These are phyloP conservation scores for Phaeosphaeriaceae sp. DNA, from an alignment of 2,329 filamentous ascomycete genomes.

Conservation along the genomic window DNA sequence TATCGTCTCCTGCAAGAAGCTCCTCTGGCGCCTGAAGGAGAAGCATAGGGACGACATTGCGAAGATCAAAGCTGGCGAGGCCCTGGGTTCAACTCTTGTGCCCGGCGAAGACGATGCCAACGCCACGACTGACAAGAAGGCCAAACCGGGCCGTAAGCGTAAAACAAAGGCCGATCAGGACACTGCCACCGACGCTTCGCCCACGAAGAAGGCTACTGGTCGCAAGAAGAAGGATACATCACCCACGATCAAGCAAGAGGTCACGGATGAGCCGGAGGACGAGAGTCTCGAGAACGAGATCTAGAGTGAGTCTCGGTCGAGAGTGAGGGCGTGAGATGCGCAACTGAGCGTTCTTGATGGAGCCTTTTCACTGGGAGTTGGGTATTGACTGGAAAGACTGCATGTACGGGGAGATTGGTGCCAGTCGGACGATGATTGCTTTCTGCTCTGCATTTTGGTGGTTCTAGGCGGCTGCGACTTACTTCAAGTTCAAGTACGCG, in stretches of 20 bases:
- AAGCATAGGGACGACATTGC: slow-evolving; percentile 31
- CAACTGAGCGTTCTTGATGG: background rate
- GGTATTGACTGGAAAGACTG: background rate
- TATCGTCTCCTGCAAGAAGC: slow-evolving; percentile 32
- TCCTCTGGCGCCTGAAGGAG: slow-evolving; percentile 32
- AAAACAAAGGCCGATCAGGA: slow-evolving; percentile 17
- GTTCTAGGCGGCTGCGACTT: background rate
- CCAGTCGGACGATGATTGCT: background rate
- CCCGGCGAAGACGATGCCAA: background rate
- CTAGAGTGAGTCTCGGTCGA: too few relatives aligned
- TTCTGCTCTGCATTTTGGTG: background rate
- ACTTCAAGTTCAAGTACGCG: background rate
- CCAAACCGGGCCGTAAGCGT: slow-evolving; percentile 25
- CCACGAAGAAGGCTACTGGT: slow-evolving; percentile 21
- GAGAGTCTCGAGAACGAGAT: background rate
- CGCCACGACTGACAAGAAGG: slow-evolving; percentile 4
- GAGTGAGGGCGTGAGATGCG: too few relatives aligned
- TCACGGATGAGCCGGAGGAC: slow-evolving; percentile 7
- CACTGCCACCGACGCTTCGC: slow-evolving; percentile 9
- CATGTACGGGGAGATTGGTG: background rate
- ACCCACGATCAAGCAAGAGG: slow-evolving; percentile 7
- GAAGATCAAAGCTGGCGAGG: slow-evolving; percentile 21
- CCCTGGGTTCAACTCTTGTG: slow-evolving; percentile 3
- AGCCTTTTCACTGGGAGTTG: background rate
- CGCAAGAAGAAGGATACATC: slow-evolving; percentile 18